Conservation (phyloP, 495 filamentous ascomycete genomes). For the Podospora pseudoanserina region DNA sequence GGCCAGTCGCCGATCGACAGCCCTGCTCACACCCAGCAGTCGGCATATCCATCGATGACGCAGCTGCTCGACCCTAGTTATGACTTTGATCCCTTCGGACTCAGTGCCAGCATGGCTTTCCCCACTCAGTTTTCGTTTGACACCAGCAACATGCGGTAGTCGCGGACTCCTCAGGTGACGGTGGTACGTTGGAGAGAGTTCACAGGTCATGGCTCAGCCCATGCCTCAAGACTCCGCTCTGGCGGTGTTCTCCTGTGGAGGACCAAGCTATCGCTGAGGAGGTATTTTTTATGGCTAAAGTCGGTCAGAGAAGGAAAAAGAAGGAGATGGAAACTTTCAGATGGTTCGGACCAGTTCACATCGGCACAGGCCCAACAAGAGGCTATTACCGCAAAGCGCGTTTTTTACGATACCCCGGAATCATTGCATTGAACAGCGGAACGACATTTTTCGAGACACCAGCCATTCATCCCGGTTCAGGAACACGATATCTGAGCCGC, state of each 20-base stretch:
- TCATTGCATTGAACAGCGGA: conserved; percentile 17
- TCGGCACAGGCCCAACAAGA: not conserved
- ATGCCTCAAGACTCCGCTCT: not conserved
- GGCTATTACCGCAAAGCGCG: conserved; percentile 5
- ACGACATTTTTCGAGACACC: conserved; percentile 8
- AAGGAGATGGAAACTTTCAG: not conserved
- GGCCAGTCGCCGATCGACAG: conserved; percentile 35
- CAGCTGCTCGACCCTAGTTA: conserved; percentile 75
- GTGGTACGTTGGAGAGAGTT: not conserved
- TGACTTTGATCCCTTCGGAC: conserved; percentile 85
- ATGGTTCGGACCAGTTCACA: not conserved
- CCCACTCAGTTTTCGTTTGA: conserved; percentile 86
- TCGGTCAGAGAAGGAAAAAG: not conserved
- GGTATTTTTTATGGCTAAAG: not conserved
- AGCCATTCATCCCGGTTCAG: conserved; percentile 6
- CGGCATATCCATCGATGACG: conserved; percentile 56
- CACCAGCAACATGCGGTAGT: conserved; percentile 54
- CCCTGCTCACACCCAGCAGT: conserved; percentile 37
- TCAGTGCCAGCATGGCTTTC: conserved; percentile 91
- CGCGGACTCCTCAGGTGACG: not conserved
- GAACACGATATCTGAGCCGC: conserved; percentile 8
- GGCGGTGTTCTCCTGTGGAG: not conserved
- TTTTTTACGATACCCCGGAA: conserved; percentile 20
- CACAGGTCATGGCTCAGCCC: not conserved
- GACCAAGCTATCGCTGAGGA: conserved; percentile 3